Evolutionary conservation across 441 rosid species (phyloP), one percentile per base, ranked within the genome.

Genomic region (Syzygium malaccense): DNA sequence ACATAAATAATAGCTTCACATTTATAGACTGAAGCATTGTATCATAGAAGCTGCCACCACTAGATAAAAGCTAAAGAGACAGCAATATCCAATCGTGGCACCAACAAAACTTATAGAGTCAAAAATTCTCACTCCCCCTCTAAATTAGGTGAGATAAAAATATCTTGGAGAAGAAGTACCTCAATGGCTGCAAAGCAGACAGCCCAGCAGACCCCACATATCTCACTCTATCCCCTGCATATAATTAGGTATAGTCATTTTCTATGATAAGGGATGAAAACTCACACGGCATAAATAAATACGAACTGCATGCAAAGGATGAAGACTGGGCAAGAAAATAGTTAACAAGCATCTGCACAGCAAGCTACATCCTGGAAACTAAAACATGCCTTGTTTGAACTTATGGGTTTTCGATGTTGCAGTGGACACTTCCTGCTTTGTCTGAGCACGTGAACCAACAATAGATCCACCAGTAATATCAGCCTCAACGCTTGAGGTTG

Each of bases 401-500:
- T 94, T 94, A 91, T 95, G 93, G 90, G 90, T 93, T 92, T 98
- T 98, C 87, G 99, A 98, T 88, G 99, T 93, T 88, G 99, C 99
- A 83, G 99, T 98, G 86, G 99, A 97, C 58, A 94, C 93, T 93
- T 98, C 99, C 85, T 94, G 99, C 95, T 93, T 97, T 89, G 96
- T 98, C 89, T 93, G 92, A 85, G 96, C 95, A 84, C 94, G 99
- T 66, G 98, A 94, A 89, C 95, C 93, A 89, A 94, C 62, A 85
- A 95, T 89, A 62, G 99, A 96, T 86, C 99, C 97, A 89, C 99
- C 99, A n/a, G 96, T 96, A 75, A 97, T 97, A 91, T 95, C 98
- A 89, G 99, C 99, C 87, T 97, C 99, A 51, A 96, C 98, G 87
- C 99, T 98, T 68, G 99, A 97, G 90, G 96, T 93, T 90, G 99